These are phyloP conservation scores for Entomortierella chlamydospora DNA, from an alignment of 192 early-diverging fungal genomes.

Conservation along the genomic window DNA sequence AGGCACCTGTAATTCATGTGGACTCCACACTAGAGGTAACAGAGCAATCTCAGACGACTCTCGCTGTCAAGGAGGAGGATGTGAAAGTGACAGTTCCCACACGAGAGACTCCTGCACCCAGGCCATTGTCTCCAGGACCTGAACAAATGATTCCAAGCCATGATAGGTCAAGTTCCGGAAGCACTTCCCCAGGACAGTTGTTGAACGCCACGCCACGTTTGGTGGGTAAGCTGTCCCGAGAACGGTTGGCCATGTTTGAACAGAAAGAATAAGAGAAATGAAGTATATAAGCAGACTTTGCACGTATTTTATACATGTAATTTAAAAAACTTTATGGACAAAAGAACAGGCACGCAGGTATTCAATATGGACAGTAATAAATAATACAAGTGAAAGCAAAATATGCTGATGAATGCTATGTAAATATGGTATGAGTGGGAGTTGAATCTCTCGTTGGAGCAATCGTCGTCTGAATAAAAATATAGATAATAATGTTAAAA, in stretches of 20 bases:
- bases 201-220: conserved; percentile 32
- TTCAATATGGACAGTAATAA: conserved; percentile 5
- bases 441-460: conserved; percentile 20
- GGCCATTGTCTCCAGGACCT: background rate
- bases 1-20: background rate
- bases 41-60: background rate
- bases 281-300: no score
- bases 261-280: conserved; percentile 2
- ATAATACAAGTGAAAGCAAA: conserved; percentile 5
- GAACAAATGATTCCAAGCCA: background rate
- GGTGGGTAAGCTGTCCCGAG: conserved; percentile 40
- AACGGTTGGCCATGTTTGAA: conserved; percentile 54
- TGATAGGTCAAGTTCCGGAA: background rate
- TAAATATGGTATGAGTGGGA: conserved; percentile 9
- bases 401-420: conserved; percentile 13
- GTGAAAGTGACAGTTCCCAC: background rate
- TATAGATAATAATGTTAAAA: no score
- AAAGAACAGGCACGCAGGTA: conserved; percentile 4
- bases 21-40: background rate
- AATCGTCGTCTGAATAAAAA: background rate
- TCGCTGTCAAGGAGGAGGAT: background rate
- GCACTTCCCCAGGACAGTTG: conserved; percentile 17
- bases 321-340: background rate
- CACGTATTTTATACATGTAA: background rate
- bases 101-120: background rate